phyloP scores from a whole-genome alignment of 768 basidiomycete species.

The Podaxis sp. region DNA sequence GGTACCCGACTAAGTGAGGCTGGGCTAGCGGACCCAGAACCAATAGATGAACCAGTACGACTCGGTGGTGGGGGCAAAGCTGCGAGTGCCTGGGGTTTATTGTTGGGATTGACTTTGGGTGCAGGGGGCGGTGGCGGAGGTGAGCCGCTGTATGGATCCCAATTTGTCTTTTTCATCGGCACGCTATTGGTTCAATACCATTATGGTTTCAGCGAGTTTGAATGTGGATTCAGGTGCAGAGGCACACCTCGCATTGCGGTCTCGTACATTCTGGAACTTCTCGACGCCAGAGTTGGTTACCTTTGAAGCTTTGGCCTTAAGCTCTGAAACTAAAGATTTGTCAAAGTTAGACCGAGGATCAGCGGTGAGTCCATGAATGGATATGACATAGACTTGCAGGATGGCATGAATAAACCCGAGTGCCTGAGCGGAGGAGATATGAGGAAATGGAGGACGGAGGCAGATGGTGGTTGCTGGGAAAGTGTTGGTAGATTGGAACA shows the following conservation, averaged over 20 bases:
- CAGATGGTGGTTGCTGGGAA: neutral
- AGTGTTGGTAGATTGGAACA: neutral
- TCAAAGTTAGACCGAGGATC: neutral
- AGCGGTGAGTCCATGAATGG: constrained; percentile 6
- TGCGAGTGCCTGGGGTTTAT: constrained; percentile 28
- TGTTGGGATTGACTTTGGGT: constrained; percentile 32
- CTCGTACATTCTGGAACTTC: constrained; percentile 54
- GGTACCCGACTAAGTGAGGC: constrained; percentile 13
- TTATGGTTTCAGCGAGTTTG: neutral
- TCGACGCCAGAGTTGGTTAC: constrained; percentile 57
- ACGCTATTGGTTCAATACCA: constrained; percentile 34
- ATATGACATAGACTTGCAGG: constrained; percentile 28
- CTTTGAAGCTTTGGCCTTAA: constrained; percentile 63
- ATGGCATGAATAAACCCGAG: constrained; percentile 27
- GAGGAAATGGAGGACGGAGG: constrained; percentile 1
- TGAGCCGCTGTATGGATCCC: constrained; percentile 60
- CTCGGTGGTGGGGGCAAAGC: constrained; percentile 39
- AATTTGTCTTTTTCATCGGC: constrained; percentile 60
- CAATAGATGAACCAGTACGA: constrained; percentile 26
- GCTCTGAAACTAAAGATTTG: constrained; percentile 50
- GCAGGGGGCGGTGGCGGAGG: constrained; percentile 49
- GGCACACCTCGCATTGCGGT: constrained; percentile 50
- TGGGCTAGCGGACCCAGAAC: constrained; percentile 11
- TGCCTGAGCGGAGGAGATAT: constrained; percentile 10
- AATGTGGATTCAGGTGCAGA: neutral